Percentiles rank a stretch among this genome's conserved stretches.
phyloP scores from a whole-genome alignment of 2,329 filamentous ascomycete species.

The Fusarium duplospermum region DNA sequence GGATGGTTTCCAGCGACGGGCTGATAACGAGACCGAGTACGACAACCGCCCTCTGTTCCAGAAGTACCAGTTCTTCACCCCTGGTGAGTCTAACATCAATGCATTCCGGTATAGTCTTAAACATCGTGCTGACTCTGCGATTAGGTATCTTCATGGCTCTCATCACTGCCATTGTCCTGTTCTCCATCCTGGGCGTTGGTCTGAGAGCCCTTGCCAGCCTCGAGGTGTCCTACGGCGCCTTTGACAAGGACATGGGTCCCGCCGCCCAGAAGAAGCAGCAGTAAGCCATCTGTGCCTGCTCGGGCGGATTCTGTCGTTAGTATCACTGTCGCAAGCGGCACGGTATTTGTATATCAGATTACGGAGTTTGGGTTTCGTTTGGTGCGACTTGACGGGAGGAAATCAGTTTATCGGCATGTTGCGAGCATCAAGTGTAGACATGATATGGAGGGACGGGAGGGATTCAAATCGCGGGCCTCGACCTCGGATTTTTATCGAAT shows the following conservation, averaged over 20 bases:
- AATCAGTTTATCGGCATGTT: conserved; percentile 38
- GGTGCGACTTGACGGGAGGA: conserved; percentile 40
- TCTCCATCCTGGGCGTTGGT: conserved; percentile 83
- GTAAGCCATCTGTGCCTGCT: conserved; percentile 36
- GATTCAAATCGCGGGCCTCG: conserved; percentile 15
- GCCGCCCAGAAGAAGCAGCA: conserved; percentile 82
- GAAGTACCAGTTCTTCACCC: conserved; percentile 94
- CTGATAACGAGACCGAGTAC: conserved; percentile 53
- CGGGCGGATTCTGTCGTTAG: conserved; percentile 24
- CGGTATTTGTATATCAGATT: conserved; percentile 46
- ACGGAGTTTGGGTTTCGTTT: conserved; percentile 45
- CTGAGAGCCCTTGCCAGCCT: conserved; percentile 82
- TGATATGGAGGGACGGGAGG: conserved; percentile 13
- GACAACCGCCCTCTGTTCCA: conserved; percentile 77
- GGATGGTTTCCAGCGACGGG: conserved; percentile 45
- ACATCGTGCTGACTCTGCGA: conserved; percentile 11
- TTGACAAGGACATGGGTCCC: conserved; percentile 96
- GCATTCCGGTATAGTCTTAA: background rate
- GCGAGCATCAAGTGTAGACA: conserved; percentile 36
- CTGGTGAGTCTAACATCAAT: conserved; percentile 64
- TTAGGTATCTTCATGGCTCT: conserved; percentile 91
- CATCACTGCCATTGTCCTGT: conserved; percentile 74
- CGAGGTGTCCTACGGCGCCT: conserved; percentile 91
- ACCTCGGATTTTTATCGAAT: conserved; percentile 21
- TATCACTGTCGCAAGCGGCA: conserved; percentile 11